Percentiles rank a stretch among this genome's conserved stretches.
phyloP scores from a whole-genome alignment of 345 rosid genomes.

The Gossypium thurberi region DNA sequence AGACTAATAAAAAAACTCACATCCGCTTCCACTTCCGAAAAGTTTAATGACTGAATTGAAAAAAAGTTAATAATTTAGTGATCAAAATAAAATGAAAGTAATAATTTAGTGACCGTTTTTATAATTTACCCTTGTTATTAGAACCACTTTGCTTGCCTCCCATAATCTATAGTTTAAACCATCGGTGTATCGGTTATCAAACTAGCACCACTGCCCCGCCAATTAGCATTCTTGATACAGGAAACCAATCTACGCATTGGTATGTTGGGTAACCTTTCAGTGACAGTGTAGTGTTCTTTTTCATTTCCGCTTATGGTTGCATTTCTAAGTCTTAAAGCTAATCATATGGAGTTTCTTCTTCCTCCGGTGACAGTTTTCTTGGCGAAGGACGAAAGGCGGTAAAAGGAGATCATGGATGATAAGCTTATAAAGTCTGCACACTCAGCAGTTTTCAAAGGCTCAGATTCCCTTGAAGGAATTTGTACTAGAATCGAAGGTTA shows the following conservation, averaged over 20 bases:
- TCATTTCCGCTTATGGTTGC: not conserved
- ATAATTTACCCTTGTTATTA: too few species aligned
- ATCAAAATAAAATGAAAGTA: too few species aligned
- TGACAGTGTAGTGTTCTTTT: not conserved
- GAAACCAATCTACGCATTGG: not conserved
- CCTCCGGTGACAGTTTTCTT: not conserved
- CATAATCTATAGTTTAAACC: too few species aligned
- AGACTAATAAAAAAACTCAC: too few species aligned
- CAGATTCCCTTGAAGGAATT: slow-evolving; percentile 64
- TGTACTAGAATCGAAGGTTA: slow-evolving; percentile 62
- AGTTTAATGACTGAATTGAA: too few species aligned
- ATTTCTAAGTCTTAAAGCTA: not conserved
- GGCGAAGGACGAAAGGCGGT: not conserved
- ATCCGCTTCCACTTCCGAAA: rapidly evolving
- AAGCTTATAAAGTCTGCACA: slow-evolving; percentile 42
- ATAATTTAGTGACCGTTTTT: too few species aligned
- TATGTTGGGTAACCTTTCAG: not conserved
- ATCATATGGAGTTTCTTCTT: not conserved
- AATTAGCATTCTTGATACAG: not conserved
- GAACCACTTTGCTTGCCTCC: too few species aligned
- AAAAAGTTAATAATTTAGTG: too few species aligned
- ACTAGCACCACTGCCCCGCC: too few species aligned
- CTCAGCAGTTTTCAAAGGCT: slow-evolving; percentile 64
- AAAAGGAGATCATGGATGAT: slow-evolving; percentile 35
- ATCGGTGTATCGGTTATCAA: too few species aligned